Base-by-base conservation (phyloP, 768 basidiomycete genomes). In the Mrakia blollopis region DNA sequence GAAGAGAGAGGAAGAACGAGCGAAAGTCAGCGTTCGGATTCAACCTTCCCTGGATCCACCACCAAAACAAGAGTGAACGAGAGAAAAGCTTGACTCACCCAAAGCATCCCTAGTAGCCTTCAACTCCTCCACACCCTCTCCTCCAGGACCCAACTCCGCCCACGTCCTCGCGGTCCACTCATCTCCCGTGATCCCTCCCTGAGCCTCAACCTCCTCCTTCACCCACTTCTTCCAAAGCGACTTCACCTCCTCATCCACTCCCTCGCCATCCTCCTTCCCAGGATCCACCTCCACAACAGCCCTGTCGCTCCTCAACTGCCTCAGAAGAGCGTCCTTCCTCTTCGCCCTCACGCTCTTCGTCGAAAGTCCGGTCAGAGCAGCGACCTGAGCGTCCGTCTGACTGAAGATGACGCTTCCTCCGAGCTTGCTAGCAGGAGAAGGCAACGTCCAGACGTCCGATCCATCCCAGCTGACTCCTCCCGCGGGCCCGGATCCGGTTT, bases 241-340 rank as follows among this genome's bases (percentile, higher is more conserved):
- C 75, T 85, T 86, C 62, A 87, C 85, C 62, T 86, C 86, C 47
- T 85, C 86, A 78, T 93, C 91, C 61, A 86, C 85, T 61, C 86
- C 86, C 44, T 85, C n/a, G n/a, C n/a, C n/a, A n/a, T n/a, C 86
- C 77, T 92, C 91, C 1, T 84, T 86, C 32, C 87, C 88, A 3
- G 94, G 94, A 82, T 96, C 91, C 57, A 89, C 94, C 82, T 96
- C 91, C 79, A 95, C 84, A 69, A 95, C 89, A 67, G 87, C 87
- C 23, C 92, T 88, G 83, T 95, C 91, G 69, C 88, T 88, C 81
- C 88, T 88, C 71, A 98, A 84, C 52, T 91, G 88, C 73, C 87
- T 88, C 78, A 96, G 84, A 77, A 97, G 82, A 14, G 89, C 89
- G 79, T 93, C 91, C 8, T 92, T 91, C 65, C 94, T 87, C 30